phyloP scores from a whole-genome alignment of 441 rosid genomes.

The Euphorbia neoarborescens region DNA sequence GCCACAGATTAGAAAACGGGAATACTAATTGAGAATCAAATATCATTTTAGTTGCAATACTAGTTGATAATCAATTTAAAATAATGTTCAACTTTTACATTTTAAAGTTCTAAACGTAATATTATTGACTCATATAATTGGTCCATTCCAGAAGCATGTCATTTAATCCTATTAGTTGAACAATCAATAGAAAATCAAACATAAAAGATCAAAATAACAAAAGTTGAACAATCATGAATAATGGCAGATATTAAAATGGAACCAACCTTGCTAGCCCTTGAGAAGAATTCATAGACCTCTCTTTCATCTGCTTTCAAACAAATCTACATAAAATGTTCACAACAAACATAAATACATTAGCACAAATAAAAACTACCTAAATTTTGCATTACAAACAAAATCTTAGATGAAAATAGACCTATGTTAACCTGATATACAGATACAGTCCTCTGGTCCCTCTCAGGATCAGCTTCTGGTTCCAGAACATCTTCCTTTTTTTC shows the following conservation, averaged over 20 bases:
- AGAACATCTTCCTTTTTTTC: slow-evolving; percentile 74
- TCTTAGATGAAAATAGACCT: neutral
- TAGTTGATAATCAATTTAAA: too few relatives aligned
- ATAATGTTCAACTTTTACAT: too few relatives aligned
- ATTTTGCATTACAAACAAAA: neutral
- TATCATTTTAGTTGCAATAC: too few relatives aligned
- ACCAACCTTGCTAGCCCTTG: slow-evolving; percentile 95
- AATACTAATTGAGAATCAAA: too few relatives aligned
- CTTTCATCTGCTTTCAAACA: slow-evolving; percentile 91
- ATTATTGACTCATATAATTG: too few relatives aligned
- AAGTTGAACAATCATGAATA: neutral
- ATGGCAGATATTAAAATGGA: slow-evolving; percentile 2
- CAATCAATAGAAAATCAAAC: too few relatives aligned
- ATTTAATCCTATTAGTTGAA: too few relatives aligned
- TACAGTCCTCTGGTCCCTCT: slow-evolving; percentile 97
- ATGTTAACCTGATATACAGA: slow-evolving; percentile 84
- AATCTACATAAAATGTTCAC: slow-evolving; percentile 42
- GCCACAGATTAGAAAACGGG: too few relatives aligned
- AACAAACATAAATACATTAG: slow-evolving; percentile 13
- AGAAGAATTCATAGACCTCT: slow-evolving; percentile 88
- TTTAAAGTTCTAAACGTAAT: too few relatives aligned
- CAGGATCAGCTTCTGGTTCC: slow-evolving; percentile 95
- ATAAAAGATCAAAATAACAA: neutral
- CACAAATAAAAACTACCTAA: neutral
- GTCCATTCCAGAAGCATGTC: too few relatives aligned